Percentiles rank a stretch among this genome's conserved stretches.
These are phyloP conservation scores for Arthrobotrys musiformis DNA, from an alignment of 2,329 filamentous ascomycete species.

Conservation along the genomic window DNA sequence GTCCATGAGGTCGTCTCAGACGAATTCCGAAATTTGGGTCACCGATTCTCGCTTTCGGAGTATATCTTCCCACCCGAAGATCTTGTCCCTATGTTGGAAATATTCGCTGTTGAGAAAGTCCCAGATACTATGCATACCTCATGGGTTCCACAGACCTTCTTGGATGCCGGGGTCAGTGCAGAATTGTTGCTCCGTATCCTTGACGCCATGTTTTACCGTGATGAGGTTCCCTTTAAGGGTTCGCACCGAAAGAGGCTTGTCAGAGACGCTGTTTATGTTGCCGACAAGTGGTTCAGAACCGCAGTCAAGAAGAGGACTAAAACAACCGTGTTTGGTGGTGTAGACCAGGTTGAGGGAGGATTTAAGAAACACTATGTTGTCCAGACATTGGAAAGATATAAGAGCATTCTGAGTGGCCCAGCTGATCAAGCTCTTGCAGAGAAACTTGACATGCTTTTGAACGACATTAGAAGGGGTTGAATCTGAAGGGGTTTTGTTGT, in stretches of 20 bases:
- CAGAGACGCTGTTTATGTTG: slow-evolving; percentile 71
- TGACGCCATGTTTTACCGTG: slow-evolving; percentile 75
- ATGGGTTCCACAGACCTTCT: slow-evolving; percentile 72
- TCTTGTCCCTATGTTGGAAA: slow-evolving; percentile 72
- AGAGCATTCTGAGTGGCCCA: slow-evolving; percentile 13
- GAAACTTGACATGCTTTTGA: slow-evolving; percentile 52
- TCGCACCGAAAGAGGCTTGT: slow-evolving; percentile 69
- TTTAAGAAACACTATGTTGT: slow-evolving; percentile 55
- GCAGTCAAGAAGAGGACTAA: slow-evolving; percentile 42
- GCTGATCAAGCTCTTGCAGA: slow-evolving; percentile 42
- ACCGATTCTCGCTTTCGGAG: slow-evolving; percentile 73
- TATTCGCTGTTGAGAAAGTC: slow-evolving; percentile 70
- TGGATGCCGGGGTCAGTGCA: slow-evolving; percentile 71
- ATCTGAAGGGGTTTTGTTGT: background rate
- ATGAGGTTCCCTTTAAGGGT: slow-evolving; percentile 73
- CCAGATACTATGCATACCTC: slow-evolving; percentile 67
- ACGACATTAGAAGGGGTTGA: slow-evolving; percentile 52
- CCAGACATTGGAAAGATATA: slow-evolving; percentile 49
- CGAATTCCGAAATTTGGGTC: slow-evolving; percentile 73
- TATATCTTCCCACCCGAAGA: slow-evolving; percentile 70
- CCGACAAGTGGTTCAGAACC: slow-evolving; percentile 69
- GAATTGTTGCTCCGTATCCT: slow-evolving; percentile 72
- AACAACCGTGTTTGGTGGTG: slow-evolving; percentile 41
- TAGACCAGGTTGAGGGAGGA: slow-evolving; percentile 47
- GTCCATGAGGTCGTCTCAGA: slow-evolving; percentile 78